Evolutionary conservation across 192 early-diverging fungal genomes (phyloP), one percentile per base, ranked within the genome.

Genomic region (Coemansia sp.): DNA sequence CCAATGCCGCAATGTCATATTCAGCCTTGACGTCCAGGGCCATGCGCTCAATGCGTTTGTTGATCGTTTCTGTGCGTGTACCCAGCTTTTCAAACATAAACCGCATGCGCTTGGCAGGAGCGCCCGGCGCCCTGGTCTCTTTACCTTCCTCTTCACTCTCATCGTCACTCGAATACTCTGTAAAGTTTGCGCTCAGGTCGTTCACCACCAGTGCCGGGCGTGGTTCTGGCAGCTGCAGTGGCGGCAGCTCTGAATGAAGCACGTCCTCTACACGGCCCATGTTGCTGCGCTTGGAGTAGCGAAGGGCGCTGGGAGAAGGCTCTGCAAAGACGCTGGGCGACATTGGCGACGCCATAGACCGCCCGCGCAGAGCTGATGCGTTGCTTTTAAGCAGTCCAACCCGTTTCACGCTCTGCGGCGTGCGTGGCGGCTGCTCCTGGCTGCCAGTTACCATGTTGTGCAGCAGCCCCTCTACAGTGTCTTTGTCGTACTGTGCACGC

Each of bases 81-180:
- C 60, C 69, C 18, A 46, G 26, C 37, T 68, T 71, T 47, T 79
- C 76, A 58, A 79, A 79, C 76, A 79, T 79, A 51, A 72, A 79
- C 14, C 76, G 69, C 69, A 79, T 69, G 40, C 68, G 68, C 42
- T 49, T 57, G 11, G 59, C 51, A 7, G 62, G 34, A 11, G 30
- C 16, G 11, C 40, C 50, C 12, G 56, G 40, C 12, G 48, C 34
- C 28, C 20, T 7, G 23, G 28, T 18, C 17, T 18, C 21, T 6
- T 49, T 32, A 15, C 4, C 51, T 1, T 41, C 51, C 21, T 40
- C 42, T 16, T 57, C 61, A 42, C 56, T 62, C 36, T 76, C 66
- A 16, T 62, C 66, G 45, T 56, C 53, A 42, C 60, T 60, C 18
- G 32, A 16, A 18, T 11, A 16, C 3, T 43, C 58, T 10, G 51